A percentile compares a stretch with the other conserved stretches of the same genome.
Evolutionary conservation across 192 early-diverging fungal species (phyloP).

Genomic region (Coemansia sp.): DNA sequence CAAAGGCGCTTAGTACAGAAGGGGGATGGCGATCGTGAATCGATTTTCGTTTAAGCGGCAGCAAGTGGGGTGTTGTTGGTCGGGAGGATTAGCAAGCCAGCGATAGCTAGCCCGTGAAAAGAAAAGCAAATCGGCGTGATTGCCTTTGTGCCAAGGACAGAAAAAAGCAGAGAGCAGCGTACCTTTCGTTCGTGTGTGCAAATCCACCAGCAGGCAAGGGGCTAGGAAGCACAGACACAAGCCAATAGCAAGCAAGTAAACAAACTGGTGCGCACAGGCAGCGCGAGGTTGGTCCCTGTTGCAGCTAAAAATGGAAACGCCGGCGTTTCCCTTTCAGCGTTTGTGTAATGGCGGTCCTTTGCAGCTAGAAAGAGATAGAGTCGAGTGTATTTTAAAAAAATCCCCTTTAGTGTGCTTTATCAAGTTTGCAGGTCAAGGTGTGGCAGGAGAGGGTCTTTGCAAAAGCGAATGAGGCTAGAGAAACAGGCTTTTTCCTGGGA

Average conservation of each 20-base stretch:
- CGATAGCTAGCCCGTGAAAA: not conserved
- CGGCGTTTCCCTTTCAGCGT: not conserved
- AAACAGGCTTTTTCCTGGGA: not conserved
- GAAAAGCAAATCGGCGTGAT: not conserved
- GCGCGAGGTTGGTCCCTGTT: not conserved
- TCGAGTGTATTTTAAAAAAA: not conserved
- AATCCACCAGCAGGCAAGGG: not conserved
- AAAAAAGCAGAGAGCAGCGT: not conserved
- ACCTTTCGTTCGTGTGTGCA: not conserved
- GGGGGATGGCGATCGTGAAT: not conserved
- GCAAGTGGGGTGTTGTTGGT: not conserved
- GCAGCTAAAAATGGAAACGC: constrained; percentile 7
- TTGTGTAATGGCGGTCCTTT: constrained; percentile 9
- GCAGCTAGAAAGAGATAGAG: constrained; percentile 1
- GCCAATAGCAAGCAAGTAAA: not conserved
- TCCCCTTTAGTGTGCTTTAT: not conserved
- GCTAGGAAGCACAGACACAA: not conserved
- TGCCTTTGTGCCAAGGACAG: not conserved
- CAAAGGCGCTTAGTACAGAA: not conserved
- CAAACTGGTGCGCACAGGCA: not conserved
- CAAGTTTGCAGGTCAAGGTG: not conserved
- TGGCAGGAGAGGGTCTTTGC: not conserved
- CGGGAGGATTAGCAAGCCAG: constrained; percentile 3
- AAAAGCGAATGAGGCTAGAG: not conserved
- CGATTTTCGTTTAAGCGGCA: constrained; percentile 3